Conservation (phyloP, 2,329 filamentous ascomycete genomes). For the Pezicula rhizophila region DNA sequence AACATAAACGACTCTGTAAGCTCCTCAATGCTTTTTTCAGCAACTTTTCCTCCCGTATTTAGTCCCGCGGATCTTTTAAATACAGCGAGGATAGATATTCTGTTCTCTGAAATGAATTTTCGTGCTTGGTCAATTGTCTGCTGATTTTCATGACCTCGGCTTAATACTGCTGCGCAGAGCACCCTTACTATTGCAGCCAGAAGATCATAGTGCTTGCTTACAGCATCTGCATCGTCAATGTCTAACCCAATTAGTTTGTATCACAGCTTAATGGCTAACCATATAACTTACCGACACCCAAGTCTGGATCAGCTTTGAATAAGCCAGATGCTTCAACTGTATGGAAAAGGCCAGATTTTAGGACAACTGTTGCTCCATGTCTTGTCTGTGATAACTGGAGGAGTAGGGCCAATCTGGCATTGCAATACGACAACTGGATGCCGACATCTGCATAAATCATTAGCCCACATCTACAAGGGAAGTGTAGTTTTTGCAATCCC, state of each 20-base stretch:
- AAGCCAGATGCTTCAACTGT: constrained; percentile 76
- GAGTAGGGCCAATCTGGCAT: constrained; percentile 76
- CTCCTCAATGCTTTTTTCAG: constrained; percentile 61
- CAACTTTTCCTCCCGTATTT: constrained; percentile 41
- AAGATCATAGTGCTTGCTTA: constrained; percentile 57
- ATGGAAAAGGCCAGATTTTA: constrained; percentile 83
- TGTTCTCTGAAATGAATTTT: constrained; percentile 74
- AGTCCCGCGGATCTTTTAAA: constrained; percentile 87
- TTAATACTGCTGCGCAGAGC: constrained; percentile 74
- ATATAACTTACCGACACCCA: constrained; percentile 60
- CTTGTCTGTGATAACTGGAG: constrained; percentile 79
- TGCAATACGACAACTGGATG: constrained; percentile 38
- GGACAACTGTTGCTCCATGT: constrained; percentile 76
- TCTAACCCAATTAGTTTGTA: constrained; percentile 16
- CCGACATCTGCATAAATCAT: constrained; percentile 26
- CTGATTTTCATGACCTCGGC: constrained; percentile 74
- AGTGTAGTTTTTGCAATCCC: constrained; percentile 16
- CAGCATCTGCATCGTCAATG: constrained; percentile 20
- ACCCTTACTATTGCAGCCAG: constrained; percentile 76
- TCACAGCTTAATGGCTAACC: background rate
- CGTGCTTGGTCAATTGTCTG: constrained; percentile 67
- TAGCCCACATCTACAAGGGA: constrained; percentile 5
- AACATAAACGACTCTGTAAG: constrained; percentile 81
- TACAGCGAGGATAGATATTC: constrained; percentile 77
- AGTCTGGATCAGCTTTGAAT: constrained; percentile 85